Conservation (phyloP, 176 grass and related monocot genomes). For the Aegilops speltoides region DNA sequence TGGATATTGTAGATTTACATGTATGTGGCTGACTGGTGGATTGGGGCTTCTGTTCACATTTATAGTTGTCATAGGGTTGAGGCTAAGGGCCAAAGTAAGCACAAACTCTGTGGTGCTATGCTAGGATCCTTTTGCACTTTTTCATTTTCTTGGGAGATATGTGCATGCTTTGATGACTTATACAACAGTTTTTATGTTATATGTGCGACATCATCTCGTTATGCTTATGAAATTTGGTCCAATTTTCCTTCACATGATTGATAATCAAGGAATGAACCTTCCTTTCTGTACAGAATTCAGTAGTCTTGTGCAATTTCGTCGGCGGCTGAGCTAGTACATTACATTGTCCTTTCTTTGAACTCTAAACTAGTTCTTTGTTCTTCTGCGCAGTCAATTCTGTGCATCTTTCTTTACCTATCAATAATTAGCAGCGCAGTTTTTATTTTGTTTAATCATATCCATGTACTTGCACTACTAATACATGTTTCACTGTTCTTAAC, state of each 20-base stretch:
- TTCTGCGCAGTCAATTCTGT: not conserved
- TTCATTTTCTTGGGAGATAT: not conserved
- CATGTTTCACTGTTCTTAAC: slow-evolving; percentile 24
- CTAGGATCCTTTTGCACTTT: not conserved
- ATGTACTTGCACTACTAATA: slow-evolving; percentile 24
- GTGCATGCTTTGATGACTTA: not conserved
- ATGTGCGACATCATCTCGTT: not conserved
- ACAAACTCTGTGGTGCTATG: not conserved
- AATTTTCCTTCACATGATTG: not conserved
- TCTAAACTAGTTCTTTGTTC: slow-evolving; percentile 2
- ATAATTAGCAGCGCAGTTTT: not conserved
- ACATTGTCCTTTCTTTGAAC: not conserved
- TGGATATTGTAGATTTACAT: not conserved
- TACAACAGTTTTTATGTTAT: not conserved
- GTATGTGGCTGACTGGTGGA: not conserved
- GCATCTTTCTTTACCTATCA: not conserved
- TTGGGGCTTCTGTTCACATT: not conserved
- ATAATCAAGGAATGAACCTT: not conserved
- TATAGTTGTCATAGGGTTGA: not conserved
- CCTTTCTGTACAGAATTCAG: not conserved
- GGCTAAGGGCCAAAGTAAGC: not conserved
- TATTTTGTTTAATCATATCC: not conserved
- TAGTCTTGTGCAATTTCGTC: not conserved
- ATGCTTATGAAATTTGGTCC: not conserved
- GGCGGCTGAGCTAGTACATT: not conserved